A percentile compares a stretch with the other conserved stretches of the same genome.
phyloP scores from a whole-genome alignment of 2,329 filamentous ascomycete species.

The Bipolaris victoriae region DNA sequence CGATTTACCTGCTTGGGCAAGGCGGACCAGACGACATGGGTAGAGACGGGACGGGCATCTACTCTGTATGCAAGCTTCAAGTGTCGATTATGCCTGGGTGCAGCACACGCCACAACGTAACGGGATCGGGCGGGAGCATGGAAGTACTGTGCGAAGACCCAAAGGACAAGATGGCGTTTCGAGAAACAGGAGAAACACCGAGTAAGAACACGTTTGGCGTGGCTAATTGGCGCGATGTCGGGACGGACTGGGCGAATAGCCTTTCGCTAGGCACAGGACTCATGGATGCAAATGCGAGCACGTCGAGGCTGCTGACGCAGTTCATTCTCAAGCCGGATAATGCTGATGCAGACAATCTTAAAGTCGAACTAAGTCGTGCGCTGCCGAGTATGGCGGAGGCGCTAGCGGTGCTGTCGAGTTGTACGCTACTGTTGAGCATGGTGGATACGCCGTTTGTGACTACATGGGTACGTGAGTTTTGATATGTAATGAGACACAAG shows the following conservation, averaged over 20 bases:
- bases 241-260: conserved; percentile 51
- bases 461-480: conserved; percentile 44
- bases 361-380: conserved; percentile 53
- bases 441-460: conserved; percentile 66
- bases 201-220: conserved; percentile 56
- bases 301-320: conserved; percentile 53
- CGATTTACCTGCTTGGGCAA: conserved; percentile 69
- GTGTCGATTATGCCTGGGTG: conserved; percentile 70
- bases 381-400: conserved; percentile 76
- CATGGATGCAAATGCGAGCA: conserved; percentile 52
- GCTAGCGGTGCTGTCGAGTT: conserved; percentile 71
- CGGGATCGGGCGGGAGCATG: conserved; percentile 62
- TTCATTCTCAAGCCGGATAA: conserved; percentile 46
- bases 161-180: conserved; percentile 62
- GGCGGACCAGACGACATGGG: conserved; percentile 29
- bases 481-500: background rate
- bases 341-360: conserved; percentile 15
- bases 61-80: conserved; percentile 71
- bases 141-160: conserved; percentile 66
- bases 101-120: conserved; percentile 62
- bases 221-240: conserved; percentile 54
- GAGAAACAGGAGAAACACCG: conserved; percentile 58
- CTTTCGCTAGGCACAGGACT: conserved; percentile 54
- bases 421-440: conserved; percentile 67
- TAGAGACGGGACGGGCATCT: conserved; percentile 46